Percentiles rank a stretch among this genome's conserved stretches.
These are phyloP conservation scores for Claviceps monticola DNA, from an alignment of 2,329 filamentous ascomycete genomes.

Conservation along the genomic window DNA sequence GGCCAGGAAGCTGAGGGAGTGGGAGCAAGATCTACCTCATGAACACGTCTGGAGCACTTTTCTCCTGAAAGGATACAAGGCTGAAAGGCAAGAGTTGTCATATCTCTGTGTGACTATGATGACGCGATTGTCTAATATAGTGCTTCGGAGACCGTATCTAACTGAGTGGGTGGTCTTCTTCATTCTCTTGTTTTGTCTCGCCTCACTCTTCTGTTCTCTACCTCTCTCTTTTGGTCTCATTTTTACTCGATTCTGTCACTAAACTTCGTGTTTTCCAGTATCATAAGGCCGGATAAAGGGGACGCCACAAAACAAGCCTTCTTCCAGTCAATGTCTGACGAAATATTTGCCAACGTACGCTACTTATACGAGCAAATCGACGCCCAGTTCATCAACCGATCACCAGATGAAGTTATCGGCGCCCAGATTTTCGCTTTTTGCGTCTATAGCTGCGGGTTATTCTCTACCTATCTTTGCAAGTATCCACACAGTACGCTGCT, in stretches of 20 bases:
- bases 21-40: conserved; percentile 33
- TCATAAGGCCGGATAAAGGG: conserved; percentile 27
- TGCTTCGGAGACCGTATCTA: conserved; percentile 40
- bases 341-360: conserved; percentile 35
- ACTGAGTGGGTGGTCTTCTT: conserved; percentile 25
- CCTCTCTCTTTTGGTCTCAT: background rate
- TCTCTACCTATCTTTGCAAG: conserved; percentile 37
- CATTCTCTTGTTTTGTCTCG: background rate
- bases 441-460: conserved; percentile 40
- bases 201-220: background rate
- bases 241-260: background rate
- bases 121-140: conserved; percentile 41
- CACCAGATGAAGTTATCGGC: conserved; percentile 33
- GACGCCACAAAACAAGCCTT: conserved; percentile 24
- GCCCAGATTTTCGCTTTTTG: conserved; percentile 42
- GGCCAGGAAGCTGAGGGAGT: conserved; percentile 27
- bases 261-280: conserved; percentile 16
- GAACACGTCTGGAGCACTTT: conserved; percentile 33
- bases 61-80: conserved; percentile 30
- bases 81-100: conserved; percentile 34
- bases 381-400: conserved; percentile 32
- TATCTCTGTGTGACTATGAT: conserved; percentile 43
- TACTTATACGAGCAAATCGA: conserved; percentile 35
- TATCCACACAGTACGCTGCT: conserved; percentile 31
- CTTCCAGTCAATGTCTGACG: conserved; percentile 29